A percentile compares a stretch with the other conserved stretches of the same genome.
Evolutionary conservation across 768 basidiomycete genomes (phyloP).

Genomic region (Albatrellus ellisii): DNA sequence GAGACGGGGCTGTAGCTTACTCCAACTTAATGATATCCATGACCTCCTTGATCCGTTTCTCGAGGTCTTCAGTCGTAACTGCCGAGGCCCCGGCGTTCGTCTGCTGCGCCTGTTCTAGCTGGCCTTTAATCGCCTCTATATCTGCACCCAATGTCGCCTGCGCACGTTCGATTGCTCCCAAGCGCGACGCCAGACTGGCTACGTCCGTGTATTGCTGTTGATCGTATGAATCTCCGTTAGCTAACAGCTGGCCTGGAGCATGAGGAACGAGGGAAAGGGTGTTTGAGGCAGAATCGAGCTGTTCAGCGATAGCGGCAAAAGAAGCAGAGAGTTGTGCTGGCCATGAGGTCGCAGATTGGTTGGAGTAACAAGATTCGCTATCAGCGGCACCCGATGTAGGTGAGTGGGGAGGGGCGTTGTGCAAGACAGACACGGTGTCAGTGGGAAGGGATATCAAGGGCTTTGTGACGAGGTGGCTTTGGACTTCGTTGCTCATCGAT

Average conservation of each 20-base stretch:
- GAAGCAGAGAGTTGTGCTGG: slow-evolving; percentile 20
- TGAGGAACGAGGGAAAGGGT: slow-evolving; percentile 16
- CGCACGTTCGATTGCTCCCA: slow-evolving; percentile 22
- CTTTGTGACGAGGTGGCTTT: background rate
- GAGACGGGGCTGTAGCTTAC: no score
- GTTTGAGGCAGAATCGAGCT: slow-evolving; percentile 26
- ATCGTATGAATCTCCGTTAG: no score
- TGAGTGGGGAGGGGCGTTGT: background rate
- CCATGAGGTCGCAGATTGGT: background rate
- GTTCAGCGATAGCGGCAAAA: slow-evolving; percentile 26
- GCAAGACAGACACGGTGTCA: slow-evolving; percentile 1
- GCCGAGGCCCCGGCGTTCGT: slow-evolving; percentile 7
- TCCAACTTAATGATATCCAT: slow-evolving; percentile 22
- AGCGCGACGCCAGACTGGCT: slow-evolving; percentile 14
- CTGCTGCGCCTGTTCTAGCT: slow-evolving; percentile 5
- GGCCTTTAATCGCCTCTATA: slow-evolving; percentile 11
- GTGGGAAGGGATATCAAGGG: slow-evolving; percentile 1
- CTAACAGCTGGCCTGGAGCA: background rate
- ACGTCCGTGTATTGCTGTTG: slow-evolving; percentile 9
- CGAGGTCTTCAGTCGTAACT: slow-evolving; percentile 21
- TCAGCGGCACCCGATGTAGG: background rate
- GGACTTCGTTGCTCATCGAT: no score
- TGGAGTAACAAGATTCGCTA: background rate
- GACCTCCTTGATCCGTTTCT: slow-evolving; percentile 22
- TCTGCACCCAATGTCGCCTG: slow-evolving; percentile 23